These are phyloP conservation scores for Ustilago sp. DNA, from an alignment of 1,284 basidiomycete genomes.

Conservation along the genomic window DNA sequence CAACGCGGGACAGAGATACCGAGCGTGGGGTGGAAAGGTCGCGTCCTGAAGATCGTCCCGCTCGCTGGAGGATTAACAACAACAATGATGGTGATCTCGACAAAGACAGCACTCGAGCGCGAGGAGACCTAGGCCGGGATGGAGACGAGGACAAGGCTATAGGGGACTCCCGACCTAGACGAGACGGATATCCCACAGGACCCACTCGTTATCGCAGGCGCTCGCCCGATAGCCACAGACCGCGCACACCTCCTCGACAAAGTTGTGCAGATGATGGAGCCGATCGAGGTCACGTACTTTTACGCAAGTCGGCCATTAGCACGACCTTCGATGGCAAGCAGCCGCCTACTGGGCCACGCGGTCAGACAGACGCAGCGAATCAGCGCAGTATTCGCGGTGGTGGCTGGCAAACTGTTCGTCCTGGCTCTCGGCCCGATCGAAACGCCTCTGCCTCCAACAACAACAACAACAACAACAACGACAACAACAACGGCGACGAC, in stretches of 20 bases:
- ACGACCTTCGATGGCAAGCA: slow-evolving; percentile 19
- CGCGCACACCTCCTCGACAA: slow-evolving; percentile 18
- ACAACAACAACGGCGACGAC: too few species aligned
- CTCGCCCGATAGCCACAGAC: slow-evolving; percentile 17
- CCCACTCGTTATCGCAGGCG: slow-evolving; percentile 10
- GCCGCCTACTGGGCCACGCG: slow-evolving; percentile 31
- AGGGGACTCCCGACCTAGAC: not conserved
- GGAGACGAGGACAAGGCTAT: not conserved
- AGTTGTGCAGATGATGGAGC: slow-evolving; percentile 14
- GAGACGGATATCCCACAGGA: not conserved
- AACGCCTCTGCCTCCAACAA: slow-evolving; percentile 1
- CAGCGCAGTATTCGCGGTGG: slow-evolving; percentile 37
- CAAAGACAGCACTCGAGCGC: not conserved
- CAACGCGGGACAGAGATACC: slow-evolving; percentile 9
- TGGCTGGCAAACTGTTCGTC: slow-evolving; percentile 44
- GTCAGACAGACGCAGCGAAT: slow-evolving; percentile 24
- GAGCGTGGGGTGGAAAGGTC: slow-evolving; percentile 14
- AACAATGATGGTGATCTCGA: not conserved
- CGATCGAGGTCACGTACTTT: slow-evolving; percentile 33
- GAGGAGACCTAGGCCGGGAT: slow-evolving; percentile 4
- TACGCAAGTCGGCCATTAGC: slow-evolving; percentile 28
- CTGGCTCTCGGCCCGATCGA: slow-evolving; percentile 24
- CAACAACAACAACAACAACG: too few species aligned
- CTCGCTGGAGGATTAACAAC: slow-evolving; percentile 36
- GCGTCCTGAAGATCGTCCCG: slow-evolving; percentile 28